Base-by-base conservation (phyloP, 2,329 filamentous ascomycete genomes). In the Ramichloridium luteum region DNA sequence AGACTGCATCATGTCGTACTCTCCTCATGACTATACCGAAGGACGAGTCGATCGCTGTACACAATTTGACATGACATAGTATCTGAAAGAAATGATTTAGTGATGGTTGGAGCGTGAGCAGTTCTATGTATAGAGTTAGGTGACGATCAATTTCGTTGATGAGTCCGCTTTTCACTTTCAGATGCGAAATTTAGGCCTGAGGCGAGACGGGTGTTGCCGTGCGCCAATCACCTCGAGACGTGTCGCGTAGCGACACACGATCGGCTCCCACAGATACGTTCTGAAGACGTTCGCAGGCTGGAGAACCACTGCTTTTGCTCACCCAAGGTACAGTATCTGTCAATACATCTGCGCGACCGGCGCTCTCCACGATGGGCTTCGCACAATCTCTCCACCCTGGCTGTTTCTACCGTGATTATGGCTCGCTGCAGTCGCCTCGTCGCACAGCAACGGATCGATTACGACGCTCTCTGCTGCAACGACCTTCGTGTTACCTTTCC, bases 201-300 rank as follows among this genome's bases (percentile, higher is more conserved):
- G 20, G 20, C 20, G 20, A 34, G 39, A 6, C 46, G 34, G 4
- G 26, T 25, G 18, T 13, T 29, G 13, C 26, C 20, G n/a, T 16
- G 25, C n/a, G 26, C n/a, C n/a, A n/a, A n/a, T n/a, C n/a, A n/a
- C n/a, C n/a, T n/a, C n/a, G n/a, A n/a, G n/a, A n/a, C n/a, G n/a
- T n/a, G n/a, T n/a, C n/a, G n/a, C n/a, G n/a, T n/a, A n/a, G n/a
- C n/a, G n/a, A n/a, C n/a, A n/a, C n/a, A n/a, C n/a, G n/a, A n/a
- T n/a, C n/a, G n/a, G n/a, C n/a, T n/a, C n/a, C n/a, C n/a, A n/a
- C n/a, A n/a, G n/a, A n/a, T n/a, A n/a, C n/a, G n/a, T n/a, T n/a
- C n/a, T n/a, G n/a, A n/a, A n/a, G n/a, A n/a, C n/a, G n/a, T 23
- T 8, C 20, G 20, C 8, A 23, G n/a, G 8, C n/a, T 23, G 20